Base-by-base conservation (phyloP, 1,284 basidiomycete species). In the Farysia itapuensis region DNA sequence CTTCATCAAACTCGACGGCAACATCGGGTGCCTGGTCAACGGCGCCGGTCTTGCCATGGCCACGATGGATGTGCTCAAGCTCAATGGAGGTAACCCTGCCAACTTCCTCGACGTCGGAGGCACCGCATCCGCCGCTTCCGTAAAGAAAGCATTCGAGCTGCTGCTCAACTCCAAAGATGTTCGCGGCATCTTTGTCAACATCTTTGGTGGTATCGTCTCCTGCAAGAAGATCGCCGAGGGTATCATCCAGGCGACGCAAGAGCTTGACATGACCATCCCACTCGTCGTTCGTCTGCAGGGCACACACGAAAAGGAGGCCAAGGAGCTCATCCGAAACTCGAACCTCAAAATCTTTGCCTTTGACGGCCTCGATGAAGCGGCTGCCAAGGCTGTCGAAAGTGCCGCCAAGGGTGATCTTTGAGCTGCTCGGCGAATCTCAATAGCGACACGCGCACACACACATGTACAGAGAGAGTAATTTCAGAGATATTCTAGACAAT, bases 21-120 rank as follows among this genome's bases (percentile, higher is more conserved):
- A 86, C 80, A 88, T 99, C 61, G 95, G 95, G 31, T 99, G 95
- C 79, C 82, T 99, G 49, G 95, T 99, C 64, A 99, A 99, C 77
- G 95, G 95, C 72, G 95, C 95, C 50, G 95, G 95, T 78, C 82
- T 99, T 52, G 95, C 95, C 42, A 99, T 99, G 95, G 95, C 95
- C 22, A 99, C 95, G 42, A 98, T 99, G 93, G 95, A 99, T 76
- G 94, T 98, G 25, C 83, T 99, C 47, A 86, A 93, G 54, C 82
- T 96, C 48, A 71, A 71, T 51, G 70, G 70, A 12, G 71, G 71
- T 31, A 87, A 92, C 74, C 95, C 95, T 9, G 95, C 95, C 58
- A 98, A 98, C 80, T 98, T 95, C 84, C 83, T 98, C 57, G 94
- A 98, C 71, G 93, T 97, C 45, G 94, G 94, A 82, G 94, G 90